These are phyloP conservation scores for Mycosarcoma maydis DNA, from an alignment of 1,284 basidiomycete species.

Conservation along the genomic window DNA sequence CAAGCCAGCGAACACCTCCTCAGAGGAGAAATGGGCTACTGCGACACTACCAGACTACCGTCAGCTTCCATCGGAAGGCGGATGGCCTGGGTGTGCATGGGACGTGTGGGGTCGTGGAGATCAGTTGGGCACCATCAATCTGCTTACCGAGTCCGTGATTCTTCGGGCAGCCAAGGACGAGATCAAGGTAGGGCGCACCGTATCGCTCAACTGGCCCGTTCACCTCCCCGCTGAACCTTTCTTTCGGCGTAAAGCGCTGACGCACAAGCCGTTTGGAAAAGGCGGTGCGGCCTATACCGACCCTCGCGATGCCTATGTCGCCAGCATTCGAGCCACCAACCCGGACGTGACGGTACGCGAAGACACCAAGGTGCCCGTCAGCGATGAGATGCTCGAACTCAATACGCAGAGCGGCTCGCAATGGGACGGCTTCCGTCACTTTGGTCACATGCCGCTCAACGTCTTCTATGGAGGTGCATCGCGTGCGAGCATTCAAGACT, in stretches of 20 bases:
- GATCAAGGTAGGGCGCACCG: constrained; percentile 68
- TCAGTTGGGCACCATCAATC: constrained; percentile 77
- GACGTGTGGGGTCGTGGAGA: constrained; percentile 77
- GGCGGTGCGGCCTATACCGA: constrained; percentile 26
- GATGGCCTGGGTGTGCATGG: constrained; percentile 71
- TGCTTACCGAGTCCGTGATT: constrained; percentile 76
- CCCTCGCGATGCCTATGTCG: constrained; percentile 30
- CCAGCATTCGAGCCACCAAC: constrained; percentile 9
- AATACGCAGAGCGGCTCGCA: constrained; percentile 80
- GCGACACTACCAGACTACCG: constrained; percentile 40
- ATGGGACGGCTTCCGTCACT: constrained; percentile 74
- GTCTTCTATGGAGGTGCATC: constrained; percentile 53
- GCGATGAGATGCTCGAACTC: constrained; percentile 68
- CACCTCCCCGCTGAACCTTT: constrained; percentile 56
- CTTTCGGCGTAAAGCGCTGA: constrained; percentile 43
- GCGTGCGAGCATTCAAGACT: constrained; percentile 44
- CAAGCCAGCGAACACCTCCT: too few species aligned
- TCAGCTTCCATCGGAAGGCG: constrained; percentile 52
- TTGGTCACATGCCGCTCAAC: constrained; percentile 53
- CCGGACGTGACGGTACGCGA: constrained; percentile 21
- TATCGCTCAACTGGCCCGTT: constrained; percentile 56
- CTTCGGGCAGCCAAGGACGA: constrained; percentile 74
- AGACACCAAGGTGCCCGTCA: constrained; percentile 34
- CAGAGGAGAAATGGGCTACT: constrained; percentile 45
- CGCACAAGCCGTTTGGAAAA: constrained; percentile 46